These are phyloP conservation scores for Phialophora chinensis DNA, from an alignment of 2,329 filamentous ascomycete genomes.

Conservation along the genomic window DNA sequence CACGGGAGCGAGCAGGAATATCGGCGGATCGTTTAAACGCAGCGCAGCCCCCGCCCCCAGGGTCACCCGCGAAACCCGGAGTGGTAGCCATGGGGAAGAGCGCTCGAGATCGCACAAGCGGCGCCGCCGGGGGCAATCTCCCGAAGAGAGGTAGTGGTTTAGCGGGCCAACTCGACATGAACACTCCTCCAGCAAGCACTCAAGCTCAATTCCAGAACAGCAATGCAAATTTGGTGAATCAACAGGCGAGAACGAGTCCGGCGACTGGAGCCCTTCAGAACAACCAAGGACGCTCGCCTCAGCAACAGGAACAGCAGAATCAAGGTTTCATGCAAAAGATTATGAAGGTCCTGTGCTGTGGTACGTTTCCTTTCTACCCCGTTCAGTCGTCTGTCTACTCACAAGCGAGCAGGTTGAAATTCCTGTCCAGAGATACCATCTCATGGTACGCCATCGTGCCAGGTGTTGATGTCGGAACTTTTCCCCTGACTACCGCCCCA, in stretches of 20 bases:
- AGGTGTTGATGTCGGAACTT: background rate
- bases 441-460: background rate
- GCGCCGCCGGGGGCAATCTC: slow-evolving; percentile 58
- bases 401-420: slow-evolving; percentile 19
- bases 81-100: slow-evolving; percentile 66
- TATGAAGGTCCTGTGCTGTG: slow-evolving; percentile 91
- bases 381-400: background rate
- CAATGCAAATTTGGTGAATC: slow-evolving; percentile 77
- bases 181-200: slow-evolving; percentile 86
- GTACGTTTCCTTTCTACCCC: slow-evolving; percentile 53
- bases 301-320: slow-evolving; percentile 72
- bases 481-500: background rate
- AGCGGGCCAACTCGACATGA: slow-evolving; percentile 64
- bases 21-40: slow-evolving; percentile 91
- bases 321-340: slow-evolving; percentile 83
- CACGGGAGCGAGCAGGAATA: slow-evolving; percentile 68
- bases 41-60: slow-evolving; percentile 83
- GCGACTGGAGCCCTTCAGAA: slow-evolving; percentile 64
- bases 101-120: slow-evolving; percentile 72
- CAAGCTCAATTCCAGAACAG: slow-evolving; percentile 97
- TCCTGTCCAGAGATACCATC: background rate
- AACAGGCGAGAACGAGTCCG: slow-evolving; percentile 64
- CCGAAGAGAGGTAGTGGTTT: slow-evolving; percentile 42
- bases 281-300: slow-evolving; percentile 57
- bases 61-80: slow-evolving; percentile 76